Evolutionary conservation across 805 yeast species (phyloP), one percentile per base, ranked within the genome.

Genomic region (Jamesozyma piceae): DNA sequence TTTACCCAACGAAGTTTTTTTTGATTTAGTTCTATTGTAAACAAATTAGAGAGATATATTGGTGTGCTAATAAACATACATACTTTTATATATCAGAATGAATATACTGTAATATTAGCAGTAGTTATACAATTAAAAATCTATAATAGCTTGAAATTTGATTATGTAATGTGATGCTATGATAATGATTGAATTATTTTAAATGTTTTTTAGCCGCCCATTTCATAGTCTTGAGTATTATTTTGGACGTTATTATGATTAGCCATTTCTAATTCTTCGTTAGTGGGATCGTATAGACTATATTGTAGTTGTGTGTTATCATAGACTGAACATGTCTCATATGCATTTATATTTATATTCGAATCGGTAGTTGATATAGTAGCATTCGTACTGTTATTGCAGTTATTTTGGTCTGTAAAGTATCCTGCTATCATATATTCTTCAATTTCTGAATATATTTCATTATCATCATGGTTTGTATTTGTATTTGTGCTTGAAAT

Each of bases 351-450:
- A 11, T 24, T 24, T 24, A 11, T 24, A 11, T 24, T 6, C 11
- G 6, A 11, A 6, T 24, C 10, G 11, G 11, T 6, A 6, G 11
- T 8, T 8, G 28, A 8, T 6, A 8, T 24, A 24, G 10, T 8
- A 8, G 28, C 28, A 8, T 6, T 24, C 11, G 28, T 24, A 24
- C 11, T 11, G 11, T 24, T 29, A 10, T 6, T 29, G 5, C 5
- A 6, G 14, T 10, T 29, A n/a, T 29, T 14, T 4, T 28, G 20
- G 13, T 22, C 15, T 6, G n/a, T 18, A 13, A 13, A 18, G 17
- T 41, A 57, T 2, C 62, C 62, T 22, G 46, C 51, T 10, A 50
- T 35, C 60, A 57, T 57, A 41, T 57, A 57, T 24, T 54, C 60
- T 39, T 57, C 62, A 2, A 53, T 48, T 37, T 56, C 61, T 11